A percentile compares a stretch with the other conserved stretches of the same genome.
phyloP scores from a whole-genome alignment of 306 rosid species.

The Medicago truncatula region MtrunA17r5.0-ANR NC_053046.1:42431501-42432000 shows the following conservation, averaged over 20 bases:
- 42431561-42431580: too few species aligned
- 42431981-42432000: neutral
- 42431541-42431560: neutral
- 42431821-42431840: slow-evolving; percentile 41
- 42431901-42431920: slow-evolving; percentile 40
- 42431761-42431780: neutral
- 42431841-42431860: slow-evolving; percentile 23
- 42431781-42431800: slow-evolving; percentile 41
- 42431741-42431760: neutral
- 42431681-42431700: slow-evolving; percentile 31
- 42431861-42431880: slow-evolving; percentile 43
- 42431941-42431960: slow-evolving; percentile 47
- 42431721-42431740: slow-evolving; percentile 49
- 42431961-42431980: slow-evolving; percentile 39
- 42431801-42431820: slow-evolving; percentile 40
- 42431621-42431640: slow-evolving; percentile 34
- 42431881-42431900: slow-evolving; percentile 35
- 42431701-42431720: slow-evolving; percentile 42
- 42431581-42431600: slow-evolving; percentile 5
- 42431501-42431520: neutral
- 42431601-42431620: slow-evolving; percentile 14
- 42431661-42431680: slow-evolving; percentile 24
- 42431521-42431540: neutral
- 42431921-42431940: slow-evolving; percentile 27
- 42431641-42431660: slow-evolving; percentile 31